Percentiles rank a stretch among this genome's conserved stretches.
Evolutionary conservation across 164 flowering plant species (phyloP).

Genomic region (Dillenia suffruticosa): DNA sequence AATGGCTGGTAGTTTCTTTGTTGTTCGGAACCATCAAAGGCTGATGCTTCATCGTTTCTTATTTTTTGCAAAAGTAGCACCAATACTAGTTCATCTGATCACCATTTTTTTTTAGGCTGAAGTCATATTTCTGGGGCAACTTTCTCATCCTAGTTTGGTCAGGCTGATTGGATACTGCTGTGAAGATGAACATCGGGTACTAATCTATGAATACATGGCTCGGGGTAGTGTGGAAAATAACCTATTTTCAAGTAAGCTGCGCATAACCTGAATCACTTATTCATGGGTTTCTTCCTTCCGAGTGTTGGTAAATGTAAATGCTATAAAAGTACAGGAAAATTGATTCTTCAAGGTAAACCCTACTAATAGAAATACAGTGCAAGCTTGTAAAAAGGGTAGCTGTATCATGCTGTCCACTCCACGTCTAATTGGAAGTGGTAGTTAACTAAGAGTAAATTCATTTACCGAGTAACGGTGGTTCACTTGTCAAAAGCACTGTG

Average conservation of each 20-base stretch:
- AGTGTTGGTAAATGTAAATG: neutral
- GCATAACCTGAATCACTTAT: neutral
- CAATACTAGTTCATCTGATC: neutral
- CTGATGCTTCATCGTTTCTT: no score
- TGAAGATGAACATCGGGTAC: constrained; percentile 83
- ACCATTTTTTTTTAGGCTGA: constrained; percentile 56
- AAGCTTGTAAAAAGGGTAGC: no score
- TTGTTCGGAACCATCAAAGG: neutral
- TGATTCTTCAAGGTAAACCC: no score
- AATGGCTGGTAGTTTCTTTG: constrained; percentile 79
- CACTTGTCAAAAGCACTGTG: no score
- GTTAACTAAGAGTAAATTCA: no score
- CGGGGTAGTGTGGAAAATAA: constrained; percentile 88
- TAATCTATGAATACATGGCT: constrained; percentile 89
- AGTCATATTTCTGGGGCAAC: constrained; percentile 93
- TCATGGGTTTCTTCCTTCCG: neutral
- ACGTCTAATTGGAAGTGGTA: no score
- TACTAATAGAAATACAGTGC: no score
- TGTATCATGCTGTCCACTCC: no score
- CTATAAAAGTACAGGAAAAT: no score
- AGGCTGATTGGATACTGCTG: constrained; percentile 91
- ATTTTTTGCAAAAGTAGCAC: no score
- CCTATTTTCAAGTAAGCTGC: constrained; percentile 68
- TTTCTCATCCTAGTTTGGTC: constrained; percentile 94
- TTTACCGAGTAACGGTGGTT: no score